A percentile compares a stretch with the other conserved stretches of the same genome.
Conservation (phyloP, 75 land plant genomes). For the Gnetum montanum region DNA sequence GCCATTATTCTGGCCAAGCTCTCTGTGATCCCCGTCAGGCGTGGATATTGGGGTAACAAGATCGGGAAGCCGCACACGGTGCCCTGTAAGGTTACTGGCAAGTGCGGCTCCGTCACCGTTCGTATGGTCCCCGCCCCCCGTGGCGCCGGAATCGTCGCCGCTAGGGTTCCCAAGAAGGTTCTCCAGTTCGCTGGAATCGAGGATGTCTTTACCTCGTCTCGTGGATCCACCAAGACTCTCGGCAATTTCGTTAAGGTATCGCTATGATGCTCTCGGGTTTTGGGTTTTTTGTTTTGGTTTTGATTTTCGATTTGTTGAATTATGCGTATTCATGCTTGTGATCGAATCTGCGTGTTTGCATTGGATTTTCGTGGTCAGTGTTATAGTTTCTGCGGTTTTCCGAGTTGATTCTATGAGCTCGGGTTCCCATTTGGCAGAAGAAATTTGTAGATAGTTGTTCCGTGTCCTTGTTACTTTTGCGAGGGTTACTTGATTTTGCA, state of each 20-base stretch:
- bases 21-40: conserved; percentile 73
- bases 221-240: conserved; percentile 37
- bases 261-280: neutral
- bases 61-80: conserved; percentile 90
- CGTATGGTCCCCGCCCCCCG: conserved; percentile 7
- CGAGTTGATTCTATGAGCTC: too few relatives aligned
- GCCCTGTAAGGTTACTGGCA: conserved; percentile 90
- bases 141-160: conserved; percentile 33
- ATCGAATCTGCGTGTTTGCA: too few relatives aligned
- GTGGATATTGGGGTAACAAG: conserved; percentile 96
- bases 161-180: conserved; percentile 40
- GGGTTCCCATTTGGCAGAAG: too few relatives aligned
- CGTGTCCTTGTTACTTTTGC: too few relatives aligned
- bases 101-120: conserved; percentile 81
- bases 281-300: too few relatives aligned
- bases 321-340: too few relatives aligned
- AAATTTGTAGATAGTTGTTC: too few relatives aligned
- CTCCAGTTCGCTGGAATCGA: conserved; percentile 40
- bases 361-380: too few relatives aligned
- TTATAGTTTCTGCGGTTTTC: too few relatives aligned
- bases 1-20: conserved; percentile 81
- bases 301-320: too few relatives aligned
- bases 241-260: conserved; percentile 39
- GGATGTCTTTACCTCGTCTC: conserved; percentile 31
- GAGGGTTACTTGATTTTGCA: too few relatives aligned